Evolutionary conservation across 257 asterid genomes (phyloP).

Genomic region (Lavandula angustifolia): DNA sequence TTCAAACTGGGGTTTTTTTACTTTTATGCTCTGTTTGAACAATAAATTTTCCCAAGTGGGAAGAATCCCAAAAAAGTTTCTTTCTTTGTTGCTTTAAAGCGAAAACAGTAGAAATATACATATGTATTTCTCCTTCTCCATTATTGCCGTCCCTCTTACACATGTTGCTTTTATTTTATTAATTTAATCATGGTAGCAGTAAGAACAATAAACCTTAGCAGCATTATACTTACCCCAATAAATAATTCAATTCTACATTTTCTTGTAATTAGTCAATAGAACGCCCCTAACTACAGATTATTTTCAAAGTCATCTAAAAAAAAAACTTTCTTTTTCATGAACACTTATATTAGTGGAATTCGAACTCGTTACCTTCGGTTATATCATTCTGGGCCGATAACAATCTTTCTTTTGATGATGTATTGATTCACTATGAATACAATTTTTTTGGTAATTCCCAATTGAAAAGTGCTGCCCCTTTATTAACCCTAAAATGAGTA

Average conservation of each 20-base stretch:
- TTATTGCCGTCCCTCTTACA: conserved; percentile 13
- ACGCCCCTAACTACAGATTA: background rate
- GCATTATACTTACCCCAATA: too few relatives aligned
- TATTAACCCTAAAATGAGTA: conserved; percentile 17
- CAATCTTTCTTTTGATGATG: background rate
- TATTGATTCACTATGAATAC: background rate
- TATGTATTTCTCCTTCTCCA: background rate
- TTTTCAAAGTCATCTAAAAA: background rate
- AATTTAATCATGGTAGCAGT: background rate
- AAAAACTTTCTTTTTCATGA: too few relatives aligned
- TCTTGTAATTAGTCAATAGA: too few relatives aligned
- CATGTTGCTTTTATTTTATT: background rate
- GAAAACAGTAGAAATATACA: background rate
- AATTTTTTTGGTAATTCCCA: conserved; percentile 20
- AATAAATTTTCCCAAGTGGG: background rate
- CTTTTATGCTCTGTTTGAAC: conserved; percentile 11
- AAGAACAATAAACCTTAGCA: too few relatives aligned
- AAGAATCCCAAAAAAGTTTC: conserved; percentile 17
- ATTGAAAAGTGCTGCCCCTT: conserved; percentile 12
- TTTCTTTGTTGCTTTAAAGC: conserved; percentile 15
- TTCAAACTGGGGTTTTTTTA: background rate
- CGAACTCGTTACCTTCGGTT: too few relatives aligned
- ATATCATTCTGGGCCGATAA: too few relatives aligned
- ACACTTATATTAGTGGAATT: background rate
- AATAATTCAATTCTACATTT: too few relatives aligned